phyloP scores from a whole-genome alignment of 1,139 yeast species.

The Yamadazyma triangularis region DNA sequence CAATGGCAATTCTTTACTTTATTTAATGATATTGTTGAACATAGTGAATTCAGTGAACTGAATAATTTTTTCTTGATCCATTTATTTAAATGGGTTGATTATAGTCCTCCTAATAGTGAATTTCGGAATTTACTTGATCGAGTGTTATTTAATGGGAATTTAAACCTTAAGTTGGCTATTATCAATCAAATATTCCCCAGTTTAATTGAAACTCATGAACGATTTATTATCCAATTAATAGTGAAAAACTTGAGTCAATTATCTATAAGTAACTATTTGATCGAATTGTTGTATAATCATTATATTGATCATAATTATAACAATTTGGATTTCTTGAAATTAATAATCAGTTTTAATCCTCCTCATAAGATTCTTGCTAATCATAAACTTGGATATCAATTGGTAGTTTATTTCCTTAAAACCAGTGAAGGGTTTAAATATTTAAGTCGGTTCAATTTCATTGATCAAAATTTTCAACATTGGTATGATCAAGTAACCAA shows the following conservation, averaged over 20 bases:
- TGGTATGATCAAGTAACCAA: constrained; percentile 18
- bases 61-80: constrained; percentile 56
- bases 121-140: constrained; percentile 25
- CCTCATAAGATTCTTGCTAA: constrained; percentile 23
- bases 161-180: constrained; percentile 24
- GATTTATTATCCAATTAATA: constrained; percentile 42
- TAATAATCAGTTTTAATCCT: constrained; percentile 24
- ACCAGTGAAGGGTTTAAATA: constrained; percentile 34
- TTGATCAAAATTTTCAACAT: constrained; percentile 26
- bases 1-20: constrained; percentile 85
- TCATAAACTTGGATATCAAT: constrained; percentile 20
- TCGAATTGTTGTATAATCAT: constrained; percentile 27
- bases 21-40: constrained; percentile 66
- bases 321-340: constrained; percentile 19
- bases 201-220: constrained; percentile 27
- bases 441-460: constrained; percentile 29
- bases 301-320: constrained; percentile 11
- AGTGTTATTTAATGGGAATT: constrained; percentile 55
- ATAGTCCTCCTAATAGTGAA: constrained; percentile 28
- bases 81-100: constrained; percentile 60
- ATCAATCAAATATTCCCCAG: constrained; percentile 11
- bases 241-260: constrained; percentile 57
- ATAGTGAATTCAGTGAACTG: constrained; percentile 18
- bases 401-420: constrained; percentile 27
- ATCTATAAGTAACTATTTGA: constrained; percentile 38